Percentiles rank a stretch among this genome's conserved stretches.
These are phyloP conservation scores for Fraxinus sp. DNA, from an alignment of 305 asterid species.

Conservation along the genomic window DNA sequence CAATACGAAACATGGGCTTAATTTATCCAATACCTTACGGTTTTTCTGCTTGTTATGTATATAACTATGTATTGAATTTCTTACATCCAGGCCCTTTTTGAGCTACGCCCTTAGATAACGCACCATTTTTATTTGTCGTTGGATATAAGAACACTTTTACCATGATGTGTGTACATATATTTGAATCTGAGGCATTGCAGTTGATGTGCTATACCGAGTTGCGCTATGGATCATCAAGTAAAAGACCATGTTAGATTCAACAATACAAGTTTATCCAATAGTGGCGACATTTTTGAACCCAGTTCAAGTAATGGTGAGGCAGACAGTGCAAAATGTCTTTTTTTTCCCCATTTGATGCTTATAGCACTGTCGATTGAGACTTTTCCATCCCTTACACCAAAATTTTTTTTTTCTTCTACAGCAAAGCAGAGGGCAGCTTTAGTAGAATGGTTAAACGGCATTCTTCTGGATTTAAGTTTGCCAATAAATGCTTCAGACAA, in stretches of 20 bases:
- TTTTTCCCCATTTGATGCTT: neutral
- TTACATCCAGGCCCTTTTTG: neutral
- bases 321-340: neutral
- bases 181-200: slow-evolving; percentile 17
- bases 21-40: neutral
- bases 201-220: slow-evolving; percentile 28
- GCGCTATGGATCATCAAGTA: slow-evolving; percentile 36
- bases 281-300: slow-evolving; percentile 64
- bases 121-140: neutral
- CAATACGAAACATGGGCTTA: too few species aligned
- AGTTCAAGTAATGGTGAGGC: slow-evolving; percentile 55
- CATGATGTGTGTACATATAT: slow-evolving; percentile 3
- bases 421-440: slow-evolving; percentile 57
- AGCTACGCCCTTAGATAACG: neutral
- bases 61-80: neutral
- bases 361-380: slow-evolving; percentile 3
- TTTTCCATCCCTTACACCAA: neutral
- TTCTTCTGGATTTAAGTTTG: slow-evolving; percentile 58
- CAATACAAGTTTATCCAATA: slow-evolving; percentile 33
- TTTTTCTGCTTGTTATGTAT: neutral
- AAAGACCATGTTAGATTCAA: slow-evolving; percentile 44
- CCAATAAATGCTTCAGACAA: slow-evolving; percentile 75
- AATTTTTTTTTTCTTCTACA: slow-evolving; percentile 28
- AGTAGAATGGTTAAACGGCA: slow-evolving; percentile 69
- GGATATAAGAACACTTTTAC: neutral